Evolutionary conservation across 495 filamentous ascomycete genomes (phyloP).

Genomic region (Penicillium canescens): DNA sequence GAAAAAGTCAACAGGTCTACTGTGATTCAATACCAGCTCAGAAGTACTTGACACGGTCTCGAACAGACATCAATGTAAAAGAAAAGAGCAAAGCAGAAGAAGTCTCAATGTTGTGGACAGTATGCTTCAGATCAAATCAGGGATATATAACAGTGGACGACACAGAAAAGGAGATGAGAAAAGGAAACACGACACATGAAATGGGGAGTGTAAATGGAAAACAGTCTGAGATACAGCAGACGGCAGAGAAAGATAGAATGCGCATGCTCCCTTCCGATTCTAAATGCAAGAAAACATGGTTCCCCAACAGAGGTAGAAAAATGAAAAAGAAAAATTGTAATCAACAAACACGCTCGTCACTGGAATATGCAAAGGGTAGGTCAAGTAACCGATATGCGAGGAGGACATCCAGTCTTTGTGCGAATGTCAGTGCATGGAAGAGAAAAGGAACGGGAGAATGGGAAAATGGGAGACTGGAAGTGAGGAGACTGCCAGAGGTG

Average conservation of each 20-base stretch:
- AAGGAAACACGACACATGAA: constrained; percentile 9
- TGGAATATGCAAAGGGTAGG: constrained; percentile 40
- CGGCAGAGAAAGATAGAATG: constrained; percentile 22
- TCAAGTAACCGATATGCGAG: constrained; percentile 19
- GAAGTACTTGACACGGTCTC: constrained; percentile 8
- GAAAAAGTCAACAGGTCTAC: constrained; percentile 13
- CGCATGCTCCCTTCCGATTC: constrained; percentile 40
- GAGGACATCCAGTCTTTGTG: constrained; percentile 18
- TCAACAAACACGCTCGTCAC: constrained; percentile 39
- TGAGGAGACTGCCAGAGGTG: constrained; percentile 2
- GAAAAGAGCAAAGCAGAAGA: constrained; percentile 15
- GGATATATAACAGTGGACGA: constrained; percentile 31
- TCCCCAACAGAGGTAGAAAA: constrained; percentile 16
- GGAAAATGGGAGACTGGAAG: neutral
- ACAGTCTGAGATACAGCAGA: too few relatives aligned
- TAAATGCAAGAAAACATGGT: constrained; percentile 42
- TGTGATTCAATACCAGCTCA: constrained; percentile 6
- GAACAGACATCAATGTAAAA: constrained; percentile 11
- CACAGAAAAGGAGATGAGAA: constrained; percentile 10
- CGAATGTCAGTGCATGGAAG: constrained; percentile 10
- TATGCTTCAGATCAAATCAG: constrained; percentile 33
- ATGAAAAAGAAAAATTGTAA: neutral
- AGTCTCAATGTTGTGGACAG: constrained; percentile 19
- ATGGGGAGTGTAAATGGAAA: constrained; percentile 10
- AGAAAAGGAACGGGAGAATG: constrained; percentile 4